Evolutionary conservation across 768 basidiomycete species (phyloP).

Genomic region (Phlebiopsis flavidoalba): DNA sequence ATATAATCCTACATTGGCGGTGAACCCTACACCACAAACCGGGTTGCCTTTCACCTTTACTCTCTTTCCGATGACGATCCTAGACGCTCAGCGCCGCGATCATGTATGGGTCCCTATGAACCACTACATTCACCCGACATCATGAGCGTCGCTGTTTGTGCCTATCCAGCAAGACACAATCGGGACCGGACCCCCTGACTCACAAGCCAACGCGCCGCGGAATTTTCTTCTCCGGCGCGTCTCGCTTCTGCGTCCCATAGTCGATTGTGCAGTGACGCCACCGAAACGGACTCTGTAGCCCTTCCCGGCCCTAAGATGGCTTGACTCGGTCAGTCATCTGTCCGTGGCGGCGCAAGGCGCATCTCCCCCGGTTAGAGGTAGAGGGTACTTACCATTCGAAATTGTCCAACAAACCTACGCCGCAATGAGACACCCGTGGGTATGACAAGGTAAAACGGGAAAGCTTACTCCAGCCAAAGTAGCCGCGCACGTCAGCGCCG

Average conservation of each 20-base stretch:
- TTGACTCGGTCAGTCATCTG: not conserved
- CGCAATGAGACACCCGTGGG: not conserved
- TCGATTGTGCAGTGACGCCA: slow-evolving; percentile 41
- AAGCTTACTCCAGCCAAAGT: slow-evolving; percentile 37
- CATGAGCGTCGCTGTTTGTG: no score
- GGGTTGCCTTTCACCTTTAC: no score
- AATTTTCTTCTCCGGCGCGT: slow-evolving; percentile 25
- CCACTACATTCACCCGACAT: no score
- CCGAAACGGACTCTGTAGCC: slow-evolving; percentile 41
- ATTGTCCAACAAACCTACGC: slow-evolving; percentile 34
- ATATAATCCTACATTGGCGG: no score
- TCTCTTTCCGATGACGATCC: no score
- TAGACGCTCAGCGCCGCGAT: no score
- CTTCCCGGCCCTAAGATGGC: slow-evolving; percentile 26
- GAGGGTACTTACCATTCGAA: slow-evolving; percentile 38
- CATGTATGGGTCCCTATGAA: no score
- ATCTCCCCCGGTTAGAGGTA: not conserved
- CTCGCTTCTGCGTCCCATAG: slow-evolving; percentile 25
- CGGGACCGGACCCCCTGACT: slow-evolving; percentile 17
- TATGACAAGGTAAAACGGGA: not conserved
- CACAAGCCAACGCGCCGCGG: slow-evolving; percentile 20
- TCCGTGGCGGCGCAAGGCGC: not conserved
- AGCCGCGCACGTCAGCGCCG: slow-evolving; percentile 29
- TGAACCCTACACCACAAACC: no score
- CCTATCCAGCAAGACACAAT: not conserved